A percentile compares a stretch with the other conserved stretches of the same genome.
These are phyloP conservation scores for Phytophthora ramorum DNA, from an alignment of 352 stramenopile genomes.

Conservation along the genomic window DNA sequence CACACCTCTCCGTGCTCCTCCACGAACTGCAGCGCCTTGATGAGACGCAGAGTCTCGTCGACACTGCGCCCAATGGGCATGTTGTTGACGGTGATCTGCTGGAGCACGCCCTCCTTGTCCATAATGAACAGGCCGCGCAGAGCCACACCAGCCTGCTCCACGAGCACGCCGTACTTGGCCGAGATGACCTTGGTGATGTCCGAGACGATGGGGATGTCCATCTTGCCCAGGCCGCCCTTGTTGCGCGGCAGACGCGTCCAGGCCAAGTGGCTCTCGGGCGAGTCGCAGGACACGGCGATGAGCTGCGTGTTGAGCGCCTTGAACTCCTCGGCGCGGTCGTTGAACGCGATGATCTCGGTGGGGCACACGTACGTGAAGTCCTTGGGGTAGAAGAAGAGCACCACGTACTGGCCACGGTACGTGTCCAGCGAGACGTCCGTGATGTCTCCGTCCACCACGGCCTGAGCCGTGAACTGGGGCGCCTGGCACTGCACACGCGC, in stretches of 20 bases:
- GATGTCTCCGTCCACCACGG: constrained; percentile 88
- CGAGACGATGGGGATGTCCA: constrained; percentile 94
- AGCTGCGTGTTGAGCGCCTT: constrained; percentile 89
- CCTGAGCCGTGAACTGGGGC: constrained; percentile 77
- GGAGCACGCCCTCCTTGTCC: constrained; percentile 85
- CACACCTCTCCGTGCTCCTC: constrained; percentile 94
- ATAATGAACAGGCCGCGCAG: constrained; percentile 95
- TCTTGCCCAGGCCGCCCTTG: constrained; percentile 92
- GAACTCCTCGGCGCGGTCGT: constrained; percentile 85
- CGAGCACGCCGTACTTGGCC: constrained; percentile 91
- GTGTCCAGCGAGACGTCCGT: constrained; percentile 79
- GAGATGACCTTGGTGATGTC: constrained; percentile 94
- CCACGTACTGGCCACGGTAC: constrained; percentile 90
- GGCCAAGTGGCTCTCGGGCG: constrained; percentile 90
- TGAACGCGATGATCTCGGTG: constrained; percentile 93
- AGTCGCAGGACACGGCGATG: constrained; percentile 91
- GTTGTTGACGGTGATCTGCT: constrained; percentile 94
- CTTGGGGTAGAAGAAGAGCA: constrained; percentile 94
- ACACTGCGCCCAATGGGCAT: constrained; percentile 92
- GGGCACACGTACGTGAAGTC: constrained; percentile 92
- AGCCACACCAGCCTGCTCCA: constrained; percentile 86
- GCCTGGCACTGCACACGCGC: constrained; percentile 71
- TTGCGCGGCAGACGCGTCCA: constrained; percentile 90
- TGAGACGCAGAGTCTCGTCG: constrained; percentile 92
- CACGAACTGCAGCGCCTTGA: constrained; percentile 94